These are phyloP conservation scores for Auricularia cornea DNA, from an alignment of 768 basidiomycete genomes.

Conservation along the genomic window DNA sequence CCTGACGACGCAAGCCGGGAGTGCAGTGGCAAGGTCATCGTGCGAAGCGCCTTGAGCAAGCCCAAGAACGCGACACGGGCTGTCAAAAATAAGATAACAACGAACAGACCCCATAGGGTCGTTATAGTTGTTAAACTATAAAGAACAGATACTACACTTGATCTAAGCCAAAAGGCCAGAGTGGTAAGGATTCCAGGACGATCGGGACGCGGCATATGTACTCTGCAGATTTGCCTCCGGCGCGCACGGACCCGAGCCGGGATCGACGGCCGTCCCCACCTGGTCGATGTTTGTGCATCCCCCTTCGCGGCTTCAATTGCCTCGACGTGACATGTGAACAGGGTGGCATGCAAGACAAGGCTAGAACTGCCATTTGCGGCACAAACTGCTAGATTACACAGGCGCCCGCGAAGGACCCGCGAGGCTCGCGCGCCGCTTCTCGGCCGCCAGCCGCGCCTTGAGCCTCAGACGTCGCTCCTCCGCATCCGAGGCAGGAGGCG, in stretches of 20 bases:
- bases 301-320: no score
- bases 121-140: slow-evolving; percentile 34
- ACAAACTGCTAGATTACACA: no score
- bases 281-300: no score
- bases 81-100: neutral
- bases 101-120: neutral
- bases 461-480: neutral
- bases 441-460: neutral
- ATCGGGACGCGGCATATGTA: no score
- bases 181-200: slow-evolving; percentile 44
- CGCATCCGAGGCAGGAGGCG: neutral
- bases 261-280: no score
- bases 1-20: neutral
- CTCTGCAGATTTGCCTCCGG: no score
- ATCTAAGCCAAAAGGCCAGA: slow-evolving; percentile 96
- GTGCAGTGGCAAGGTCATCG: neutral
- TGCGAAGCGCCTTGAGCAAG: neutral
- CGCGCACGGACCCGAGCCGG: no score
- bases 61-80: neutral
- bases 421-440: neutral
- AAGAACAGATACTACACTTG: slow-evolving; percentile 98
- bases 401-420: neutral
- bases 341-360: no score
- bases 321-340: no score
- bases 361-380: no score